Conservation (phyloP, 768 basidiomycete genomes). For the Lactarius hatsudake region DNA sequence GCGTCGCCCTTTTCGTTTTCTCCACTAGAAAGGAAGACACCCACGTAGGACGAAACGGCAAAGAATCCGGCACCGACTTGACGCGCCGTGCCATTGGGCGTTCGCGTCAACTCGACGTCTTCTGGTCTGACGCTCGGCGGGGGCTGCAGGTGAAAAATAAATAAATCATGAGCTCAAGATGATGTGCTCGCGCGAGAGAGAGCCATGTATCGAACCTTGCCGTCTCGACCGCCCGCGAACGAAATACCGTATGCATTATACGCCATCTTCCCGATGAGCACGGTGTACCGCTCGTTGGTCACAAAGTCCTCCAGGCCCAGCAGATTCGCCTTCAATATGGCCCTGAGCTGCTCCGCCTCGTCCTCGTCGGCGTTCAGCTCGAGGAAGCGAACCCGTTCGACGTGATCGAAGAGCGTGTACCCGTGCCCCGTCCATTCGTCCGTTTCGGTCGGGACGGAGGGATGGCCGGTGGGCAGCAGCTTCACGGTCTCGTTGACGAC, state of each 20-base stretch:
- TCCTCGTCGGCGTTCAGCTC: slow-evolving; percentile 50
- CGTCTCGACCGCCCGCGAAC: slow-evolving; percentile 61
- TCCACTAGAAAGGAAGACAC: slow-evolving; percentile 24
- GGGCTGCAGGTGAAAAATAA: slow-evolving; percentile 45
- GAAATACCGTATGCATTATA: slow-evolving; percentile 79
- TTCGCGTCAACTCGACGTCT: slow-evolving; percentile 70
- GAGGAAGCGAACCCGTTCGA: slow-evolving; percentile 70
- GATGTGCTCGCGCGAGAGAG: not conserved
- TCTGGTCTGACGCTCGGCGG: slow-evolving; percentile 55
- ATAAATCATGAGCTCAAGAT: slow-evolving; percentile 1
- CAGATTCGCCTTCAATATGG: slow-evolving; percentile 57
- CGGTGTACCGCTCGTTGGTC: slow-evolving; percentile 58
- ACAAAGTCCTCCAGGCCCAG: slow-evolving; percentile 73
- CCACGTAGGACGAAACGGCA: slow-evolving; percentile 68
- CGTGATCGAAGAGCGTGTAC: slow-evolving; percentile 70
- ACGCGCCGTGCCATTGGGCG: slow-evolving; percentile 67
- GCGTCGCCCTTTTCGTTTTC: too few species aligned
- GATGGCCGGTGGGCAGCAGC: slow-evolving; percentile 36
- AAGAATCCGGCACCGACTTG: slow-evolving; percentile 79
- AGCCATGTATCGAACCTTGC: slow-evolving; percentile 50
- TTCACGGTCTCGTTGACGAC: slow-evolving; percentile 63
- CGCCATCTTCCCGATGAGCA: slow-evolving; percentile 63
- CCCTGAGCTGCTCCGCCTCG: slow-evolving; percentile 49
- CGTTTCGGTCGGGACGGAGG: slow-evolving; percentile 28
- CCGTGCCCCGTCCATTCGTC: slow-evolving; percentile 43